These are phyloP conservation scores for Aristolochia californica DNA, from an alignment of 164 flowering plant species.

Conservation along the genomic window DNA sequence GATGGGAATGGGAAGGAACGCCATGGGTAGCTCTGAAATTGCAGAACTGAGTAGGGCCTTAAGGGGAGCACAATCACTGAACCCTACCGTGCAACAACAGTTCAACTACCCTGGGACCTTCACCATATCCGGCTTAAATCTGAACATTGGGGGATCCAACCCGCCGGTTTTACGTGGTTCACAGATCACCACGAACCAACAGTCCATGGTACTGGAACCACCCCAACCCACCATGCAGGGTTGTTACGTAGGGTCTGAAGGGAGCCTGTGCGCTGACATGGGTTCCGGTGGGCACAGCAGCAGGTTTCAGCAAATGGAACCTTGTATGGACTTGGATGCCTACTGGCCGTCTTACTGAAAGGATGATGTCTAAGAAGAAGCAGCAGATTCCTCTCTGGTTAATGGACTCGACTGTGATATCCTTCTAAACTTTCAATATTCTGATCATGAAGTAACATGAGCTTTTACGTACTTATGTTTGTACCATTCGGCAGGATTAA, in stretches of 20 bases:
- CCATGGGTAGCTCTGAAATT: constrained; percentile 36
- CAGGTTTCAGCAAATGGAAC: constrained; percentile 43
- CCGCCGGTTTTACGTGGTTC: constrained; percentile 19
- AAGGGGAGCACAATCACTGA: constrained; percentile 23
- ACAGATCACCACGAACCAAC: constrained; percentile 22
- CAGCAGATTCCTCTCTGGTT: background rate
- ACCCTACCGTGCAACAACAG: constrained; percentile 24
- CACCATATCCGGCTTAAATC: constrained; percentile 65
- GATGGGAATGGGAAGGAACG: constrained; percentile 36
- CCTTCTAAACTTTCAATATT: background rate
- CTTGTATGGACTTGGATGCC: constrained; percentile 50
- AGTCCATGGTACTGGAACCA: constrained; percentile 9
- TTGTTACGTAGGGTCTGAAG: constrained; percentile 1
- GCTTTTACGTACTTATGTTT: background rate
- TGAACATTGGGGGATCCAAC: constrained; percentile 40
- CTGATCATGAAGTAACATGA: background rate
- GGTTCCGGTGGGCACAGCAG: constrained; percentile 10
- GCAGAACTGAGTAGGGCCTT: constrained; percentile 45
- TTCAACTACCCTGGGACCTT: constrained; percentile 41
- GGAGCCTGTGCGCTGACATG: constrained; percentile 21
- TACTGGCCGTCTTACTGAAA: constrained; percentile 43
- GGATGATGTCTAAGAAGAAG: background rate
- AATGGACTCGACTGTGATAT: background rate
- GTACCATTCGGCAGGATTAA: background rate
- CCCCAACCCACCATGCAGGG: constrained; percentile 20